Evolutionary conservation across 2,329 filamentous ascomycete species (phyloP).

Genomic region (Tolypocladium inflatum): DNA sequence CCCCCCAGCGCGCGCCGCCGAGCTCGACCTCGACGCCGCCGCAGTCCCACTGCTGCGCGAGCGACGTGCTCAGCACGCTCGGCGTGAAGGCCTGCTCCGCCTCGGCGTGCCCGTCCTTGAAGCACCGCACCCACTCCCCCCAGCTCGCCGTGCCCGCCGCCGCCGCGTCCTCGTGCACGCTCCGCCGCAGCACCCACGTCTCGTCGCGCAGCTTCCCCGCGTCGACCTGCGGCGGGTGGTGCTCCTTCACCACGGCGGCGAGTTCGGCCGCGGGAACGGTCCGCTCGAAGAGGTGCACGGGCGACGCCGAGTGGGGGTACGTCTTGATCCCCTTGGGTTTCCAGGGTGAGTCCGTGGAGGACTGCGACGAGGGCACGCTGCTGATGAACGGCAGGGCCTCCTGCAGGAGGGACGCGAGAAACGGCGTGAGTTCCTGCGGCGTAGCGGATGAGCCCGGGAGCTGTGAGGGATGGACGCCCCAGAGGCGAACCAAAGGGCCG

Average conservation of each 20-base stretch:
- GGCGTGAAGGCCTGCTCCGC: slow-evolving; percentile 31
- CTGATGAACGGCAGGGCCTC: slow-evolving; percentile 52
- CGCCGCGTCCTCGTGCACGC: slow-evolving; percentile 46
- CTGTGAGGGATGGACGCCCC: slow-evolving; percentile 38
- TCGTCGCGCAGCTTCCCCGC: slow-evolving; percentile 26
- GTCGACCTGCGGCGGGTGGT: slow-evolving; percentile 16
- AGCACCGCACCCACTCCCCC: slow-evolving; percentile 50
- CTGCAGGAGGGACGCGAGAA: slow-evolving; percentile 43
- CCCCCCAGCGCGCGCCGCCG: slow-evolving; percentile 31
- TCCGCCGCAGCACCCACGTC: slow-evolving; percentile 55
- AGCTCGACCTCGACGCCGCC: slow-evolving; percentile 26
- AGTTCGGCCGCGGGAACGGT: slow-evolving; percentile 36
- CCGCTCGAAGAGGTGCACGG: slow-evolving; percentile 44
- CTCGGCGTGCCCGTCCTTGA: slow-evolving; percentile 40
- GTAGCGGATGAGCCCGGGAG: slow-evolving; percentile 33
- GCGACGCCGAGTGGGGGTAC: slow-evolving; percentile 37
- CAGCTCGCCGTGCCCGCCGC: slow-evolving; percentile 47
- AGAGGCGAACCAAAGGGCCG: slow-evolving; percentile 43
- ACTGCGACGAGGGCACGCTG: slow-evolving; percentile 32
- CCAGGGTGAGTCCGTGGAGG: slow-evolving; percentile 27
- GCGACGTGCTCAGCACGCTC: slow-evolving; percentile 21
- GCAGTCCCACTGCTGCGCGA: slow-evolving; percentile 36
- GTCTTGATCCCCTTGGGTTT: slow-evolving; percentile 38
- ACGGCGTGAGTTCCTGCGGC: slow-evolving; percentile 33
- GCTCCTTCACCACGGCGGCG: slow-evolving; percentile 23